Evolutionary conservation across 1,284 basidiomycete genomes (phyloP).

Genomic region (Sphaerobolus stellatus): DNA sequence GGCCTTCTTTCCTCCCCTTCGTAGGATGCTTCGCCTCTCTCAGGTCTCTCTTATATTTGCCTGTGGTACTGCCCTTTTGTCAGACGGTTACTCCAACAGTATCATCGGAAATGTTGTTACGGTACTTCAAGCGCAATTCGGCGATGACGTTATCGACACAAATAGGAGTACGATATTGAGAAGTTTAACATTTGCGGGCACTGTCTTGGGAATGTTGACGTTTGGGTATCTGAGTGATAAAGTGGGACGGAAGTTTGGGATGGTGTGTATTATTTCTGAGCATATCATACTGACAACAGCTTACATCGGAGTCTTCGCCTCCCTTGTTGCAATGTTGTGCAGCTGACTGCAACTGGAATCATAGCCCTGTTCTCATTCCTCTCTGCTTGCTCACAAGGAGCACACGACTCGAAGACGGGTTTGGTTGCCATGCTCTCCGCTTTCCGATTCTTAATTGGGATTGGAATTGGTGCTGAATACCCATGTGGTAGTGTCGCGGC

Average conservation of each 20-base stretch:
- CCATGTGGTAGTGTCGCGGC: slow-evolving; percentile 88
- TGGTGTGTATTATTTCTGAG: slow-evolving; percentile 49
- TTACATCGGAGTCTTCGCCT: background rate
- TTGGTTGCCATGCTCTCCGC: slow-evolving; percentile 77
- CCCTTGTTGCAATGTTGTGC: slow-evolving; percentile 2
- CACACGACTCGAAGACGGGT: slow-evolving; percentile 66
- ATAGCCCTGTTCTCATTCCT: slow-evolving; percentile 81
- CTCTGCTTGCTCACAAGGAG: slow-evolving; percentile 81
- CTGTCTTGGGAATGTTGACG: slow-evolving; percentile 73
- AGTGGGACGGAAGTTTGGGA: slow-evolving; percentile 85
- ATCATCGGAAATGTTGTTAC: slow-evolving; percentile 67
- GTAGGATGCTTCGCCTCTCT: slow-evolving; percentile 27
- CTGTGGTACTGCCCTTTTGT: slow-evolving; percentile 83
- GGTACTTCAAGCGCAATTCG: slow-evolving; percentile 71
- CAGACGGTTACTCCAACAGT: slow-evolving; percentile 79
- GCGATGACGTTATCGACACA: slow-evolving; percentile 35
- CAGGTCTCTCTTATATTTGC: slow-evolving; percentile 77
- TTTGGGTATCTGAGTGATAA: slow-evolving; percentile 84
- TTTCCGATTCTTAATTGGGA: slow-evolving; percentile 82
- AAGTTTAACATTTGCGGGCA: slow-evolving; percentile 79
- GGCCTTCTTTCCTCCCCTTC: too few relatives aligned
- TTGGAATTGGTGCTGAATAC: slow-evolving; percentile 88
- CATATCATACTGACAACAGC: slow-evolving; percentile 18
- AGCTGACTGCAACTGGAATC: slow-evolving; percentile 77
- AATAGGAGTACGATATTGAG: slow-evolving; percentile 61